Evolutionary conservation across 441 rosid species (phyloP).

Genomic region (Heliophila coronopifolia): DNA sequence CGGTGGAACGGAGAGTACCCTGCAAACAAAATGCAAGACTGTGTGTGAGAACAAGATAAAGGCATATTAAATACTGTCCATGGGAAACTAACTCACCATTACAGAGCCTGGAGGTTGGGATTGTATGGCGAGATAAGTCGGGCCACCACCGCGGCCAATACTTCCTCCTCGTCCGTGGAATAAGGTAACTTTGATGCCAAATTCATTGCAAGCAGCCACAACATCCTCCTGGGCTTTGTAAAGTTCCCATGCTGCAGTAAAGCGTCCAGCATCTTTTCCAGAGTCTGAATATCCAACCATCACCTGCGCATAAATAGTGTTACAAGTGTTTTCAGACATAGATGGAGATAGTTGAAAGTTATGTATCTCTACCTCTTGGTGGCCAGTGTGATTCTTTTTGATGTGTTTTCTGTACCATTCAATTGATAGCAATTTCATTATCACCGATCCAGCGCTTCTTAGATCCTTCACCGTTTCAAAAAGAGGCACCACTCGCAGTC

Average conservation of each 20-base stretch:
- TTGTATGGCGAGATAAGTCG: slow-evolving; percentile 90
- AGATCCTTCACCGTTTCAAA: slow-evolving; percentile 86
- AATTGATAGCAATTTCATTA: slow-evolving; percentile 71
- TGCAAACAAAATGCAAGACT: slow-evolving; percentile 25
- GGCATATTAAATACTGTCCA: background rate
- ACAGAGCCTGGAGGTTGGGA: slow-evolving; percentile 97
- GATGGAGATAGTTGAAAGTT: background rate
- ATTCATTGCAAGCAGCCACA: slow-evolving; percentile 84
- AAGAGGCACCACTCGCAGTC: slow-evolving; percentile 85
- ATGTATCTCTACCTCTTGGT: slow-evolving; percentile 60
- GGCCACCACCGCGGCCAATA: slow-evolving; percentile 97
- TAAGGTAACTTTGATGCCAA: slow-evolving; percentile 76
- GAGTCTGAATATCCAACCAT: slow-evolving; percentile 98
- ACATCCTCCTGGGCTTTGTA: slow-evolving; percentile 98
- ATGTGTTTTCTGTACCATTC: slow-evolving; percentile 86
- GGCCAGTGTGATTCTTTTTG: slow-evolving; percentile 66
- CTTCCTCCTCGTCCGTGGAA: slow-evolving; percentile 99
- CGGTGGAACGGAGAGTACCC: slow-evolving; percentile 96
- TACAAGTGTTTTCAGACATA: slow-evolving; percentile 5
- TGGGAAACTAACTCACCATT: slow-evolving; percentile 54
- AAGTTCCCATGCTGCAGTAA: slow-evolving; percentile 97
- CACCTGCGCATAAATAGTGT: slow-evolving; percentile 43
- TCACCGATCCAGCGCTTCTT: slow-evolving; percentile 78
- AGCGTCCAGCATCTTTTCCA: slow-evolving; percentile 94
- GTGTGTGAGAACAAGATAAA: background rate